Base-by-base conservation (phyloP, 2,329 filamentous ascomycete species). In the Pseudogymnoascus sp. region DNA sequence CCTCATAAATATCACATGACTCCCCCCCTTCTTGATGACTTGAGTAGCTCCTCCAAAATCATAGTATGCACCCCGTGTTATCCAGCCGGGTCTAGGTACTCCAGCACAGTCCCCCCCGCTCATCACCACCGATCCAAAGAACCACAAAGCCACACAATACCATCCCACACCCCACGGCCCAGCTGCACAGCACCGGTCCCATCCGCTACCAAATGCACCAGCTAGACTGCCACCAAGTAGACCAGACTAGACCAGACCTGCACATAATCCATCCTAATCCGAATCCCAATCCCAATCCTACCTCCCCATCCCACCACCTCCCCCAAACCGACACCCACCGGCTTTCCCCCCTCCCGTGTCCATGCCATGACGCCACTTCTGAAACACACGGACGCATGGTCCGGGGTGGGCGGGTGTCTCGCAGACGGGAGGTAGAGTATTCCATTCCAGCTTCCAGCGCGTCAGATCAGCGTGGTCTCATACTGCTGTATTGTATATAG, bases 311-410 rank as follows among this genome's bases (percentile, higher is more conserved):
- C 41, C 16, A 45, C 16, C n/a, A n/a, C 11, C 41, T 13, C 19
- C 43, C 43, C 43, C 13, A 3, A 19, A 19, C 7, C 19, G 21
- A 51, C 23, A n/a, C n/a, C 8, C 28, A 16, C 19, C 51, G 51
- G 51, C 25, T 57, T 6, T 16, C 8, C 48, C 48, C 5, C 51
- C 11, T 57, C 28, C 51, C 51, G n/a, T 28, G 51, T 34, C 51
- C 51, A 28, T 57, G 28, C 51, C 28, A 57, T 57, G 51, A 34
- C 51, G 51, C 51, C 51, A 57, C 28, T 57, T 57, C 51, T 57
- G 51, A 57, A 57, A 57, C 51, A 57, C 25, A 13, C 28, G 51
- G n/a, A 34, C 10, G 51, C 51, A 57, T 57, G 51, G 28, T 57
- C 25, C 51, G 51, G 51, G 51, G 51, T 45, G 41, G 51, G 28